Evolutionary conservation across 2,329 filamentous ascomycete genomes (phyloP).

Genomic region (Colletotrichum sp.): DNA sequence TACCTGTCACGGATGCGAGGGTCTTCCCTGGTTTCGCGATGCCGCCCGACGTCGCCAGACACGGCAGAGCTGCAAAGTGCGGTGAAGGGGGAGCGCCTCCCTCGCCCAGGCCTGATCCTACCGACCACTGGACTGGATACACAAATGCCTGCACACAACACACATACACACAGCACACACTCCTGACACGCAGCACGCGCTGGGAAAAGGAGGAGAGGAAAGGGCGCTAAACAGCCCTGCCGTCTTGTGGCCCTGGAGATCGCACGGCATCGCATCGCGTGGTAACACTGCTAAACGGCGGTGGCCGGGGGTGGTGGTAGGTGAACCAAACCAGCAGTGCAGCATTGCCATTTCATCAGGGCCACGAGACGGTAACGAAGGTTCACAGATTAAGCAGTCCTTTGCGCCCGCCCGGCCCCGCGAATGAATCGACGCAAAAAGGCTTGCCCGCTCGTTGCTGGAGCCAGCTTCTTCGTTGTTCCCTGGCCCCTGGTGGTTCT

Average conservation of each 20-base stretch:
- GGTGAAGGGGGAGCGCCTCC: not conserved
- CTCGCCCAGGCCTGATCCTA: not conserved
- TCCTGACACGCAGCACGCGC: not conserved
- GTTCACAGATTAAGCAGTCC: not conserved
- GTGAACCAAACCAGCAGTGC: not conserved
- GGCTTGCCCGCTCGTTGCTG: not conserved
- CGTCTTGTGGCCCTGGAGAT: not conserved
- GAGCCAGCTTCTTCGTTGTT: not conserved
- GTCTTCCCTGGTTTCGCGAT: not conserved
- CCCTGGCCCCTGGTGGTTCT: not conserved
- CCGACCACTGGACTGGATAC: not conserved
- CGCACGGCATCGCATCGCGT: slow-evolving; percentile 1
- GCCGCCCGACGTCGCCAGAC: not conserved
- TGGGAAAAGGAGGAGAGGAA: not conserved
- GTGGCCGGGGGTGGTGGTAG: not conserved
- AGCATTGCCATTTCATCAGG: not conserved
- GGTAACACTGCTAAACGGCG: not conserved
- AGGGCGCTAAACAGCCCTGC: slow-evolving; percentile 10
- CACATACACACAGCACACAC: not conserved
- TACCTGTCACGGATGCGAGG: not conserved
- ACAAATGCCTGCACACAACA: not conserved
- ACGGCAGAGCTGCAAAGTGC: slow-evolving; percentile 7
- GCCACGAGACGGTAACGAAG: not conserved
- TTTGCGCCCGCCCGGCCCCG: not conserved
- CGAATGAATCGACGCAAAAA: not conserved